Evolutionary conservation across 805 yeast species (phyloP).

Genomic region (Wickerhamiella vanderwaltii): DNA sequence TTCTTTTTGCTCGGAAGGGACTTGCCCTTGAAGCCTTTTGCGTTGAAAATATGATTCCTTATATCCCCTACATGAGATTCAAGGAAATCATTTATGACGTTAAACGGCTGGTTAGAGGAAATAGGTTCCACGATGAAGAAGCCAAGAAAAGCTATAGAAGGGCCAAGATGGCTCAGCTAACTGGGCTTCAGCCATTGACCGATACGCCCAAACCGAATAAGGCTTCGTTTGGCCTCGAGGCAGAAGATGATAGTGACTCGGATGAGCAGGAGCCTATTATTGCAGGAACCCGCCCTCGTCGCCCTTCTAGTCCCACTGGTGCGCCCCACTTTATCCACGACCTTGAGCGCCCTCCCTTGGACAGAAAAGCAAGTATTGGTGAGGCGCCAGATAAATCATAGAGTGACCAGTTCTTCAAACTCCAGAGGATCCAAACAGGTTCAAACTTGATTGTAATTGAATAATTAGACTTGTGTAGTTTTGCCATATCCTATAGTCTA

Average conservation of each 20-base stretch:
- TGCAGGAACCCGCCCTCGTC: conserved; percentile 11
- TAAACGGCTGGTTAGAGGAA: conserved; percentile 23
- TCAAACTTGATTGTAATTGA: no score
- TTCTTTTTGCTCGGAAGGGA: conserved; percentile 34
- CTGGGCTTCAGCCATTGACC: conserved; percentile 21
- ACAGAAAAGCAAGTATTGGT: conserved; percentile 17
- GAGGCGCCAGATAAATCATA: background rate
- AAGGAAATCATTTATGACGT: conserved; percentile 31
- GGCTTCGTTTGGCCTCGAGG: conserved; percentile 15
- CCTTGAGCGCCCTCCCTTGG: conserved; percentile 15
- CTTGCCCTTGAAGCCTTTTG: conserved; percentile 33
- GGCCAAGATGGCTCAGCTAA: conserved; percentile 18
- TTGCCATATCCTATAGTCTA: no score
- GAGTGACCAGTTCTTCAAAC: background rate
- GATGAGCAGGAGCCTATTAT: conserved; percentile 12
- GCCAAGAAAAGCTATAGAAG: conserved; percentile 19
- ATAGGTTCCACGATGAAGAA: conserved; percentile 22
- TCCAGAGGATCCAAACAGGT: no score
- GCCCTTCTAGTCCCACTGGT: conserved; percentile 15
- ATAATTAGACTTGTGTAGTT: no score
- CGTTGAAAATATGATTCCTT: conserved; percentile 30
- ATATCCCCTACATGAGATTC: conserved; percentile 33
- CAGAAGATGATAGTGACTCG: conserved; percentile 15
- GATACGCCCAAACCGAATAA: conserved; percentile 9
- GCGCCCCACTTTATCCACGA: background rate